Evolutionary conservation across 768 basidiomycete genomes (phyloP), one percentile per base, ranked within the genome.

Genomic region (Termitomyces sp.): DNA sequence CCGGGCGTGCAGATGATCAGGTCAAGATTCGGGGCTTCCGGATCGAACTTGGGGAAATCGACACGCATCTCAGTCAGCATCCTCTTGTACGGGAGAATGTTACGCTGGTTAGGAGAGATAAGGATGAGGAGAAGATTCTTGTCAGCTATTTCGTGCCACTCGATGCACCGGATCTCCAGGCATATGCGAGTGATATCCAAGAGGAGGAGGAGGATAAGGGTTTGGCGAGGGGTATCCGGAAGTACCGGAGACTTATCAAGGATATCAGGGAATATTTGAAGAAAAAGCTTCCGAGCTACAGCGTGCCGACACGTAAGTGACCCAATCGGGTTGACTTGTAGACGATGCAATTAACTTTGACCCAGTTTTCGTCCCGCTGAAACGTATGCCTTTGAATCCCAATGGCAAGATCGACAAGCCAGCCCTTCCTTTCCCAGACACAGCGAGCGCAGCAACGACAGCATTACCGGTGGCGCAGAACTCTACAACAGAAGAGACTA

Each of bases 381-480:
- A 81, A 50, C 88, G 94, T 54, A 96, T 99, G 91, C 97, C 97
- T 19, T 82, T 99, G 50, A 99, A 98, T 65, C 97, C 97, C 7
- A 99, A 98, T 68, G 97, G 97, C 59, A 99, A 99, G 74, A 88
- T 99, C 69, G 97, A 99, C 77, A 99, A 98, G 68, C 96, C 97
- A 0, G 91, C 92, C 0, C 83, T 99, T 45, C 97, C 97, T 11
- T 99, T 98, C 86, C 97, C 97, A 7, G 97, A 99, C 70, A 98
- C 97, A 0, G 90, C 86, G 4, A 85, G 90, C 1, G 71, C 77
- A 41, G 78, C 81, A 40, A 71, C 80, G 1, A 61, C 71, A 32
- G 65, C 68, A 5, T 64, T 70, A n/a, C 60, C 68, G 8, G 64
- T 69, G 7, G 73, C 74, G 42, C 71, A 72, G 23, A 73, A 80